Percentiles rank a stretch among this genome's conserved stretches.
phyloP scores from a whole-genome alignment of 306 rosid species.

The Trifolium dubium region DNA sequence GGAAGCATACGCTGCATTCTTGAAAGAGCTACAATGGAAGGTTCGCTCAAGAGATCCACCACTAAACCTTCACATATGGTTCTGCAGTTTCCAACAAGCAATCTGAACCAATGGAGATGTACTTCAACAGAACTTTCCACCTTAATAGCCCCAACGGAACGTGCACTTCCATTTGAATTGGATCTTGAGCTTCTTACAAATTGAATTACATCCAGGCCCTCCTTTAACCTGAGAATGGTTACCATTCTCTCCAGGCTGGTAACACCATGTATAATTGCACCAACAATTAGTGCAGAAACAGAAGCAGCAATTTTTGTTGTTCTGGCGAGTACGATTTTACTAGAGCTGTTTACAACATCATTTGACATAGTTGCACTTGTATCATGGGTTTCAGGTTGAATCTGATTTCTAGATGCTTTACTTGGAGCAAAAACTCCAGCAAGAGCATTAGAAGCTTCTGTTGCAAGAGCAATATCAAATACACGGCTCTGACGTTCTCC shows the following conservation, averaged over 20 bases:
- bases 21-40: constrained; percentile 75
- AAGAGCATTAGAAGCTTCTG: constrained; percentile 78
- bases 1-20: constrained; percentile 97
- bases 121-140: constrained; percentile 72
- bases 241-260: constrained; percentile 91
- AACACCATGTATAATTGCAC: constrained; percentile 80
- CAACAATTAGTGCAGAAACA: constrained; percentile 83
- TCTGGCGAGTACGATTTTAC: constrained; percentile 57
- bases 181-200: constrained; percentile 76
- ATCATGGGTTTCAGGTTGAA: constrained; percentile 78
- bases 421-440: constrained; percentile 75
- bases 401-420: constrained; percentile 77
- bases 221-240: constrained; percentile 76
- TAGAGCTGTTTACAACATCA: constrained; percentile 55
- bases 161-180: constrained; percentile 86
- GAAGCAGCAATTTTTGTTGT: constrained; percentile 79
- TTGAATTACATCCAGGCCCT: constrained; percentile 82
- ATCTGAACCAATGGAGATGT: constrained; percentile 91
- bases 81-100: constrained; percentile 92
- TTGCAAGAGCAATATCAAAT: constrained; percentile 91
- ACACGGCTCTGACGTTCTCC: constrained; percentile 97
- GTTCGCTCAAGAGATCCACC: constrained; percentile 92
- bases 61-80: constrained; percentile 83
- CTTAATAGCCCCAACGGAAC: constrained; percentile 67
- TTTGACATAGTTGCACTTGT: constrained; percentile 52